Conservation (phyloP, 495 filamentous ascomycete genomes). For the Trichoderma virens region DNA sequence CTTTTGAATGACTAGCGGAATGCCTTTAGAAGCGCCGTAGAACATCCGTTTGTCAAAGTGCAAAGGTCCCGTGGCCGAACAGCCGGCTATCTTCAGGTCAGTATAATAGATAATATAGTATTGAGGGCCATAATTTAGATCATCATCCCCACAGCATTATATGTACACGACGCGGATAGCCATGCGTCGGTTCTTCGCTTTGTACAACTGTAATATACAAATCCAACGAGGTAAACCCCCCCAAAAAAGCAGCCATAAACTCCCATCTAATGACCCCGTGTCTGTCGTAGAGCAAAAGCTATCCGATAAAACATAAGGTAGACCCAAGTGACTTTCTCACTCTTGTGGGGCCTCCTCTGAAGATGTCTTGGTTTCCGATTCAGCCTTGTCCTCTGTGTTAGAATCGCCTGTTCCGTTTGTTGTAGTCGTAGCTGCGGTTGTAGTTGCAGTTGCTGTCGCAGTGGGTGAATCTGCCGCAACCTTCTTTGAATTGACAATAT, state of each 20-base stretch:
- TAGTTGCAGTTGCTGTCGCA: no score
- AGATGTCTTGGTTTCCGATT: not conserved
- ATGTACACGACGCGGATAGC: not conserved
- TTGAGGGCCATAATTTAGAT: not conserved
- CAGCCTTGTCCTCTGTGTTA: not conserved
- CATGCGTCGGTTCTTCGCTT: not conserved
- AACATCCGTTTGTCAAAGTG: not conserved
- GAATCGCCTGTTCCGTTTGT: not conserved
- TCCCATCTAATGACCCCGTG: not conserved
- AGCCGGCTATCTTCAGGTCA: not conserved
- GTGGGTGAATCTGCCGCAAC: conserved; percentile 20
- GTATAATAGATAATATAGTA: not conserved
- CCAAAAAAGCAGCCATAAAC: not conserved
- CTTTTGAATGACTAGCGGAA: not conserved
- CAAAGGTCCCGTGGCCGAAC: not conserved
- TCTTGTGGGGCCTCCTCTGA: not conserved
- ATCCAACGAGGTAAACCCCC: not conserved
- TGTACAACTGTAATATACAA: not conserved
- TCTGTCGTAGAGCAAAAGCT: not conserved
- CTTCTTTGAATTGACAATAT: conserved; percentile 58
- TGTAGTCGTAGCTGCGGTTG: not conserved
- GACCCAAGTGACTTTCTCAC: not conserved
- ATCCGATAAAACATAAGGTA: not conserved
- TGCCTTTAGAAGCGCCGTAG: not conserved
- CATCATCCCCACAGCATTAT: not conserved